phyloP scores from a whole-genome alignment of 495 filamentous ascomycete species.

The Penicillium odoratum region DNA sequence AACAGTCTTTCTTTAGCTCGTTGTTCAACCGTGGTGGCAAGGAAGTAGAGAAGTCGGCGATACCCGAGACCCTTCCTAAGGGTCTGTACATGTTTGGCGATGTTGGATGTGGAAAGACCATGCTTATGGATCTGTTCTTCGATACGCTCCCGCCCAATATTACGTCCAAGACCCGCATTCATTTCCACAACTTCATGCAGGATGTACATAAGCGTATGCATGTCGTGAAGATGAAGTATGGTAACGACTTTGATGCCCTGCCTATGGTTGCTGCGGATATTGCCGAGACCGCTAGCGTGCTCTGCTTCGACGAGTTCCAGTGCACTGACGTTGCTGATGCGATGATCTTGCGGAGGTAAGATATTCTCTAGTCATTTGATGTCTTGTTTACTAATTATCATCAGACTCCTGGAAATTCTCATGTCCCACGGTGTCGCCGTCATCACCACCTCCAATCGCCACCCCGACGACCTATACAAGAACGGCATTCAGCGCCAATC shows the following conservation, averaged over 20 bases:
- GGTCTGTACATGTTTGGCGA: constrained; percentile 96
- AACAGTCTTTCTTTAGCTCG: constrained; percentile 68
- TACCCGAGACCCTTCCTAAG: constrained; percentile 74
- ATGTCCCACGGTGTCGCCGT: constrained; percentile 97
- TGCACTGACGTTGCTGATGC: constrained; percentile 98
- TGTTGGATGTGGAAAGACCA: constrained; percentile 97
- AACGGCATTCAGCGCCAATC: constrained; percentile 96
- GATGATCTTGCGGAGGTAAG: constrained; percentile 84
- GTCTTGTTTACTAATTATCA: background rate
- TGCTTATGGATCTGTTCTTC: constrained; percentile 99
- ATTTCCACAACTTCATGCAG: constrained; percentile 99
- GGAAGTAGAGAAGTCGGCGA: constrained; percentile 38
- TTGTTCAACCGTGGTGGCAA: constrained; percentile 58
- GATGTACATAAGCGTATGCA: constrained; percentile 93
- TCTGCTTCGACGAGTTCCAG: constrained; percentile 99
- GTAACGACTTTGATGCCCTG: constrained; percentile 86
- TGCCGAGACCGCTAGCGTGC: constrained; percentile 76
- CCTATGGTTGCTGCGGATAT: constrained; percentile 93
- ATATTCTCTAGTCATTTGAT: background rate
- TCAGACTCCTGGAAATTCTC: constrained; percentile 77
- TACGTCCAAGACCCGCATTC: constrained; percentile 84
- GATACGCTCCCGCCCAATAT: constrained; percentile 85
- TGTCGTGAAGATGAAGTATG: constrained; percentile 82
- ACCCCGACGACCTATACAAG: constrained; percentile 93
- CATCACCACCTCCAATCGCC: constrained; percentile 95